These are phyloP conservation scores for Clavispora phyllophila DNA, from an alignment of 805 yeast genomes.

Conservation along the genomic window DNA sequence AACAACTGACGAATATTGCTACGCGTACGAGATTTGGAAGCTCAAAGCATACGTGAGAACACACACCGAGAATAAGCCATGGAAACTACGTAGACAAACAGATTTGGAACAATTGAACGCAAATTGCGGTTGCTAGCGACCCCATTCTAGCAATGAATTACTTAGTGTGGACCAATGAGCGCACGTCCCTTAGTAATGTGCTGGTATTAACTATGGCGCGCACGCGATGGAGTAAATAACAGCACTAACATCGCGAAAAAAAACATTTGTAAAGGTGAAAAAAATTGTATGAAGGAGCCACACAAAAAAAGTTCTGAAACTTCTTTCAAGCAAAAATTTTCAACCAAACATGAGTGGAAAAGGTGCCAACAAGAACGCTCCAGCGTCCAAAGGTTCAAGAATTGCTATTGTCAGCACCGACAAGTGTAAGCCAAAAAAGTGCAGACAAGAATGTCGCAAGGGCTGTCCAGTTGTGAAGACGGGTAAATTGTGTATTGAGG, in stretches of 20 bases:
- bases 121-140: background rate
- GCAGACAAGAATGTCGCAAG: slow-evolving; percentile 97
- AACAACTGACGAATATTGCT: too few species aligned
- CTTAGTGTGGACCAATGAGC: slow-evolving; percentile 16
- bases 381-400: slow-evolving; percentile 53
- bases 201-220: slow-evolving; percentile 15
- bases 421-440: slow-evolving; percentile 96
- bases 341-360: slow-evolving; percentile 14
- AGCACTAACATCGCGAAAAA: slow-evolving; percentile 11
- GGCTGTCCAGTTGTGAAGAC: slow-evolving; percentile 98
- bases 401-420: slow-evolving; percentile 93
- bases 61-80: too few species aligned
- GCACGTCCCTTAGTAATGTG: slow-evolving; percentile 17
- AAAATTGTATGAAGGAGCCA: slow-evolving; percentile 3
- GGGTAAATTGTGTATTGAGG: slow-evolving; percentile 97
- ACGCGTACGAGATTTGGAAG: background rate
- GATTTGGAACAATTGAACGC: background rate
- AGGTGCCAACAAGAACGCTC: slow-evolving; percentile 14
- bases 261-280: slow-evolving; percentile 1
- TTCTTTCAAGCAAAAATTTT: background rate
- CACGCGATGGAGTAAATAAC: slow-evolving; percentile 12
- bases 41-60: too few species aligned
- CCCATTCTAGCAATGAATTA: background rate
- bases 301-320: slow-evolving; percentile 2
- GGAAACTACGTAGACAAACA: background rate